These are phyloP conservation scores for Thraustochytrium sp. DNA, from an alignment of 352 stramenopile genomes.

Conservation along the genomic window DNA sequence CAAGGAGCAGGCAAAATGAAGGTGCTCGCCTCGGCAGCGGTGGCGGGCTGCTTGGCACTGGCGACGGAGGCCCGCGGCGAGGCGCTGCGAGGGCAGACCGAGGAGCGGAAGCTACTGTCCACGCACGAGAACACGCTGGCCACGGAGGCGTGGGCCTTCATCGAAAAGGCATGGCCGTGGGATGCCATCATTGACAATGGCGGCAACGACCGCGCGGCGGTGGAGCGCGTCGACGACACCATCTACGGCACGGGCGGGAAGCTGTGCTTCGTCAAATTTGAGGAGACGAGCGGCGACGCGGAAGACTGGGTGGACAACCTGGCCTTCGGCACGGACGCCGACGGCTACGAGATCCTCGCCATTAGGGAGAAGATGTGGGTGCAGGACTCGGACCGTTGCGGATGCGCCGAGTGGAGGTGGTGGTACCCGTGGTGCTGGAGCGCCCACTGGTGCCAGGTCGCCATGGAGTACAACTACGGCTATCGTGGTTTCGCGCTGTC, in stretches of 20 bases:
- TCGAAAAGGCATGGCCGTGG: neutral
- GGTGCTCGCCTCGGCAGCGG: no score
- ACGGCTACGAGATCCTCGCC: neutral
- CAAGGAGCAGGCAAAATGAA: no score
- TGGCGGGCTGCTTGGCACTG: no score
- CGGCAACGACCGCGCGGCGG: neutral
- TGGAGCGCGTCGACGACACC: neutral
- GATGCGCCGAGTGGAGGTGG: no score
- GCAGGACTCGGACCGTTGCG: neutral
- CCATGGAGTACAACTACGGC: neutral
- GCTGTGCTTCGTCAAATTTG: neutral
- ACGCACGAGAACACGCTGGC: neutral
- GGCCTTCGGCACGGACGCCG: no score
- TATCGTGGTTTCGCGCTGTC: constrained; percentile 24
- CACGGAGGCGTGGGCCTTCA: neutral
- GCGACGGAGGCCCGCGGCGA: neutral
- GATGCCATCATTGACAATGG: neutral
- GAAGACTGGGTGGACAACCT: constrained; percentile 18
- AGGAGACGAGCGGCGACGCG: neutral
- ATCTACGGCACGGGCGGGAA: neutral
- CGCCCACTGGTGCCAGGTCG: neutral
- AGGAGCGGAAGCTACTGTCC: neutral
- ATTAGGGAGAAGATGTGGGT: neutral
- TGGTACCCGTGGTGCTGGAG: constrained; percentile 15
- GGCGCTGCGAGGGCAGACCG: no score